Conservation (phyloP, 2,329 filamentous ascomycete genomes). For the Nemania sp. region DNA sequence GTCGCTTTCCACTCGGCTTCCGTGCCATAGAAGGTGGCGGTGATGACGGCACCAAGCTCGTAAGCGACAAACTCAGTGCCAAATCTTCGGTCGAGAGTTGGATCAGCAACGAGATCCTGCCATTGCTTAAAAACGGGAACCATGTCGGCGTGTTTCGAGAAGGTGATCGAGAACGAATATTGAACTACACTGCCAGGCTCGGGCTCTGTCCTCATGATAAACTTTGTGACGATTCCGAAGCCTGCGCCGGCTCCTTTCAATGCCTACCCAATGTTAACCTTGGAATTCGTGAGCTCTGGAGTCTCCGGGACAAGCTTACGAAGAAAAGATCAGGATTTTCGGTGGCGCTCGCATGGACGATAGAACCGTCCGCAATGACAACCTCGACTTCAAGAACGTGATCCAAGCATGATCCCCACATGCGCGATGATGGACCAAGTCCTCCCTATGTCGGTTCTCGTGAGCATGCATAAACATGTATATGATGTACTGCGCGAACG, state of each 20-base stretch:
- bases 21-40: conserved; percentile 65
- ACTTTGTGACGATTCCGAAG: conserved; percentile 62
- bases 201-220: conserved; percentile 59
- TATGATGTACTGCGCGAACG: too few species aligned
- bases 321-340: conserved; percentile 61
- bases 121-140: conserved; percentile 58
- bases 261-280: conserved; percentile 41
- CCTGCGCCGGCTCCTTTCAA: conserved; percentile 60
- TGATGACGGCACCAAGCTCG: conserved; percentile 59
- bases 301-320: conserved; percentile 35
- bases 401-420: conserved; percentile 62
- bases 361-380: conserved; percentile 59
- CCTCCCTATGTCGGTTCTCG: conserved; percentile 50
- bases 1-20: conserved; percentile 58
- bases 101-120: conserved; percentile 61
- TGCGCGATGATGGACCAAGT: conserved; percentile 60
- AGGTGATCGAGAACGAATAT: conserved; percentile 60
- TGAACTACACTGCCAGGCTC: conserved; percentile 61
- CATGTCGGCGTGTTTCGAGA: conserved; percentile 53
- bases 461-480: conserved; percentile 11
- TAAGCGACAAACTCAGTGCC: conserved; percentile 60
- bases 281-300: background rate
- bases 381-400: conserved; percentile 60
- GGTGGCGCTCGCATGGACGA: conserved; percentile 52
- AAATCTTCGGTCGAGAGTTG: conserved; percentile 61